phyloP scores from a whole-genome alignment of 176 grass and related monocot genomes.

The Musa troglodytarum region DNA sequence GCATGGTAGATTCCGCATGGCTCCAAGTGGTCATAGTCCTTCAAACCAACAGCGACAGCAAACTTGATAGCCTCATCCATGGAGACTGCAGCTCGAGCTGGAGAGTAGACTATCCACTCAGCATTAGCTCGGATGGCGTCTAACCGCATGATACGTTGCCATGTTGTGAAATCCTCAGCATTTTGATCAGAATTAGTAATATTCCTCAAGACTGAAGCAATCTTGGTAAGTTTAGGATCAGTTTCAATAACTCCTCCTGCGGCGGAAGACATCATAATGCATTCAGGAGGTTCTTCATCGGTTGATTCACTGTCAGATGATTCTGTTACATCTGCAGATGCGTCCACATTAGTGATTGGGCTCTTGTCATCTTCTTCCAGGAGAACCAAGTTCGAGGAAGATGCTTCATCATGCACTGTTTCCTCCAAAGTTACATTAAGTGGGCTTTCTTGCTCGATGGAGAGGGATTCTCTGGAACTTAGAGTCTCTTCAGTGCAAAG shows the following conservation, averaged over 20 bases:
- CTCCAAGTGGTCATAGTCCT: constrained; percentile 93
- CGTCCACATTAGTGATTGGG: constrained; percentile 51
- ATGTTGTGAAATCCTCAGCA: constrained; percentile 75
- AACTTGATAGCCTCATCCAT: constrained; percentile 57
- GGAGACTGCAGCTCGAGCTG: constrained; percentile 50
- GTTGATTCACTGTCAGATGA: constrained; percentile 32
- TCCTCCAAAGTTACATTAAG: constrained; percentile 37
- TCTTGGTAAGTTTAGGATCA: constrained; percentile 35
- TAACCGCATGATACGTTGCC: constrained; percentile 84
- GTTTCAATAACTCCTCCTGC: constrained; percentile 25
- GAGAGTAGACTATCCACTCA: constrained; percentile 65
- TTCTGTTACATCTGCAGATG: constrained; percentile 22
- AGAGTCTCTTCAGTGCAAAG: constrained; percentile 35
- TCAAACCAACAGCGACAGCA: constrained; percentile 59
- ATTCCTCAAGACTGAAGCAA: constrained; percentile 1
- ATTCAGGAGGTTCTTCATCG: constrained; percentile 43
- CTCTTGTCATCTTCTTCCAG: constrained; percentile 39
- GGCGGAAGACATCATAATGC: constrained; percentile 28
- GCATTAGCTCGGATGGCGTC: constrained; percentile 85
- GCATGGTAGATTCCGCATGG: constrained; percentile 67
- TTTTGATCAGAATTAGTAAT: constrained; percentile 17
- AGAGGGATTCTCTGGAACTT: constrained; percentile 28
- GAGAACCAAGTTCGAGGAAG: constrained; percentile 18
- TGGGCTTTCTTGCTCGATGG: constrained; percentile 27
- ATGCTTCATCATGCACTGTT: constrained; percentile 17